Evolutionary conservation across 331 rosid genomes (phyloP), one percentile per base, ranked within the genome.

Genomic region (Cydonia oblonga): DNA sequence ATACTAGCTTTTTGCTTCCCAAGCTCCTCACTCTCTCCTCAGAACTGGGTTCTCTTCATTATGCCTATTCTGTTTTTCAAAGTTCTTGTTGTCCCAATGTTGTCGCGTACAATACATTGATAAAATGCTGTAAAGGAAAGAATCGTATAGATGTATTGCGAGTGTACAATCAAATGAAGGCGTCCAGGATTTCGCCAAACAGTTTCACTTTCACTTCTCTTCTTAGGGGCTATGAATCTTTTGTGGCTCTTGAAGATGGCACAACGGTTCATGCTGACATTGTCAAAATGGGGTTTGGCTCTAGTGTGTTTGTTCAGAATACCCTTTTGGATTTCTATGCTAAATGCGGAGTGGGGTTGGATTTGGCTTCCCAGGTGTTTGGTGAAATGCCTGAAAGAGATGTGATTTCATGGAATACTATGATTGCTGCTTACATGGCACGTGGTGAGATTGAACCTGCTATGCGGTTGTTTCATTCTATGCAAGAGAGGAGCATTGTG

Each of bases 341-440:
- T 3, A 79, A 74, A 64, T 69, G 79, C 28, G 20, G 72, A 3
- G 33, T 38, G 6, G 38, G 51, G 12, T 74, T 74, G 72, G 64
- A 54, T 63, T 40, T 30, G 7, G 83, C 79, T 2, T 30, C 70
- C 40, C 54, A 18, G 49, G 76, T 79, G 83, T 79, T 79, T 44
- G 79, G n/a, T 20, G 83, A 74, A 79, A 79, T 79, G 73, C 64
- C 69, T 64, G 73, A 69, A 1, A 74, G 83, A 75, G 83, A 74
- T 75, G 63, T 74, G 40, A 64, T 79, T 7, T 79, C 79, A 6
- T 79, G 79, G 76, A 79, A 79, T 69, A 52, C 79, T 9, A 79
- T 79, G 68, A 69, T 79, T 56, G 59, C 72, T 54, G 61, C 73
- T 49, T 74, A 74, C 68, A 69, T 79, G 68, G 71, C 68, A 9